Evolutionary conservation across 371 early-diverging fungal genomes (phyloP).

Genomic region (Mucor irregularis): DNA sequence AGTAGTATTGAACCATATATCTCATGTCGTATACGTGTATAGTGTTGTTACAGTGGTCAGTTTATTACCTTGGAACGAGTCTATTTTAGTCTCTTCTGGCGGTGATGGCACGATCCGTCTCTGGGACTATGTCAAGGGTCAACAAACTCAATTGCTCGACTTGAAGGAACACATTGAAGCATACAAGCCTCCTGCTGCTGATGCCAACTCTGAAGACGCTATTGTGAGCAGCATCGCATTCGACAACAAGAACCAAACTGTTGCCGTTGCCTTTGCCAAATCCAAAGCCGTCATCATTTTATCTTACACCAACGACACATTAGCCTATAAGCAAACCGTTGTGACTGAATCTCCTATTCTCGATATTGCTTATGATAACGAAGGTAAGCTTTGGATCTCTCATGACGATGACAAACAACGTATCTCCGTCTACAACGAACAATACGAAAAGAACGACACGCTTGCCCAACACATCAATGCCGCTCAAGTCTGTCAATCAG

Average conservation of each 20-base stretch:
- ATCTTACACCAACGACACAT: slow-evolving; percentile 25
- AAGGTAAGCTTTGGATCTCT: slow-evolving; percentile 35
- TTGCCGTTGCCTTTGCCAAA: slow-evolving; percentile 45
- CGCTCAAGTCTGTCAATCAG: slow-evolving; percentile 42
- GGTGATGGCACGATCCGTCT: slow-evolving; percentile 83
- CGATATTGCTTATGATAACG: slow-evolving; percentile 30
- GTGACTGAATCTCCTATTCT: slow-evolving; percentile 32
- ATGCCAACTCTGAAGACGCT: slow-evolving; percentile 47
- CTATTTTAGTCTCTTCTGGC: slow-evolving; percentile 76
- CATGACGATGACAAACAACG: slow-evolving; percentile 16
- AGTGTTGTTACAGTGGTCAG: slow-evolving; percentile 70
- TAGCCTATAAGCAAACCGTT: slow-evolving; percentile 29
- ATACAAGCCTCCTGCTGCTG: slow-evolving; percentile 41
- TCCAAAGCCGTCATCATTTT: slow-evolving; percentile 38
- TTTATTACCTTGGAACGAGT: slow-evolving; percentile 50
- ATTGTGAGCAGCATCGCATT: slow-evolving; percentile 29
- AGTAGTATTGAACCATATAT: no score
- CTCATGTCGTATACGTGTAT: neutral
- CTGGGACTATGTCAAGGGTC: slow-evolving; percentile 71
- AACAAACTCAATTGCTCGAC: slow-evolving; percentile 41
- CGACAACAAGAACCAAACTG: slow-evolving; percentile 14
- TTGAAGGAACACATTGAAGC: slow-evolving; percentile 45
- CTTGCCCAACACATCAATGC: slow-evolving; percentile 43
- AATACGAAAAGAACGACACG: slow-evolving; percentile 23
- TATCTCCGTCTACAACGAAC: slow-evolving; percentile 14